These are phyloP conservation scores for Panicum miliaceum DNA, from an alignment of 176 grass and related monocot species.

Conservation along the genomic window DNA sequence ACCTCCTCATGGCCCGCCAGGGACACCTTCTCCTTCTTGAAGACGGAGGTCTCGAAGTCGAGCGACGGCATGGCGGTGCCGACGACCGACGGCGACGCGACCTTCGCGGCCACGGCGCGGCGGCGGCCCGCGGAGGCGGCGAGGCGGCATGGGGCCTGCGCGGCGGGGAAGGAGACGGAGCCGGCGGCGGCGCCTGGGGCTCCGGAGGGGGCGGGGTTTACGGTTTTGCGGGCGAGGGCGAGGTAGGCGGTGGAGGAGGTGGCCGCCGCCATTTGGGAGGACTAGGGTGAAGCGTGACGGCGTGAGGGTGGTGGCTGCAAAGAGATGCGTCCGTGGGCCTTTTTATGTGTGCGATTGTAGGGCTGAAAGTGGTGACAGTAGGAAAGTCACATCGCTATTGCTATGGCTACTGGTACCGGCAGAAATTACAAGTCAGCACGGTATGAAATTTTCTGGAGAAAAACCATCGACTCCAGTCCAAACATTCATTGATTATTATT, in stretches of 20 bases:
- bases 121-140: conserved; percentile 36
- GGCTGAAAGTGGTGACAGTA: neutral
- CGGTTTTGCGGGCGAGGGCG: conserved; percentile 44
- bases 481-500: neutral
- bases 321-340: neutral
- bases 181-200: conserved; percentile 29
- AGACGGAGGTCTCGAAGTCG: conserved; percentile 74
- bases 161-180: conserved; percentile 39
- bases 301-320: conserved; percentile 21
- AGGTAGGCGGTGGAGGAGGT: conserved; percentile 42
- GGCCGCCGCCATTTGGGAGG: conserved; percentile 62
- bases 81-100: conserved; percentile 50
- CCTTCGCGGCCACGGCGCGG: conserved; percentile 39
- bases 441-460: neutral
- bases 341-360: conserved; percentile 14
- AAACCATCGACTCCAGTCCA: no score
- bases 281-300: conserved; percentile 17
- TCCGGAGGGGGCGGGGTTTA: conserved; percentile 46
- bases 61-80: conserved; percentile 52
- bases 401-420: conserved; percentile 1
- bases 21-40: conserved; percentile 84
- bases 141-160: conserved; percentile 23
- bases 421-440: neutral
- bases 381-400: conserved; percentile 8
- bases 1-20: conserved; percentile 75